A percentile compares a stretch with the other conserved stretches of the same genome.
phyloP scores from a whole-genome alignment of 768 basidiomycete species.

The Trametes elegans region DNA sequence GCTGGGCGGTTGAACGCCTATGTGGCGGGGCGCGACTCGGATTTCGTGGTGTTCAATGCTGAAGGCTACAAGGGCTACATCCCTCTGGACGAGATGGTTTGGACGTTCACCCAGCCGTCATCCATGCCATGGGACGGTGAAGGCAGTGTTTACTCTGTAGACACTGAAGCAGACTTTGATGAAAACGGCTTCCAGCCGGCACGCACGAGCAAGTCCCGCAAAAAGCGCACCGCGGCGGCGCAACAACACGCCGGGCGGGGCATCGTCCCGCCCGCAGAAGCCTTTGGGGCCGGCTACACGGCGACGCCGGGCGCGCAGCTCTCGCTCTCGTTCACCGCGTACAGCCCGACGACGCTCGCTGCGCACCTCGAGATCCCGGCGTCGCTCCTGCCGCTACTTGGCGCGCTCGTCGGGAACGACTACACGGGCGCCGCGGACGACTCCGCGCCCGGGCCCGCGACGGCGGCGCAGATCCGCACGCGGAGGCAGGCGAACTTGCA shows the following conservation, averaged over 20 bases:
- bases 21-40: slow-evolving; percentile 78
- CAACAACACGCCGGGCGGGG: slow-evolving; percentile 25
- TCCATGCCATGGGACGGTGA: slow-evolving; percentile 19
- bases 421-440: slow-evolving; percentile 47
- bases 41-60: slow-evolving; percentile 75
- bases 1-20: slow-evolving; percentile 72
- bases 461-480: slow-evolving; percentile 45
- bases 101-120: slow-evolving; percentile 35
- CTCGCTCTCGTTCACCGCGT: slow-evolving; percentile 54
- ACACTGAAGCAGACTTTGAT: slow-evolving; percentile 34
- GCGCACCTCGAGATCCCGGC: slow-evolving; percentile 63
- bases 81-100: slow-evolving; percentile 72
- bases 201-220: slow-evolving; percentile 49
- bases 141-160: slow-evolving; percentile 13
- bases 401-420: slow-evolving; percentile 80
- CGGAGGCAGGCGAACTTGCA: slow-evolving; percentile 36
- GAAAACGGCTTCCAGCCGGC: slow-evolving; percentile 62
- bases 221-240: slow-evolving; percentile 33
- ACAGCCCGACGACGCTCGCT: slow-evolving; percentile 61
- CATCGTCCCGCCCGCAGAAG: slow-evolving; percentile 52
- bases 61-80: slow-evolving; percentile 79
- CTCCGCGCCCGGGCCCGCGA: slow-evolving; percentile 9
- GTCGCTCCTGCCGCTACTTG: slow-evolving; percentile 72
- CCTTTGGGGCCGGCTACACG: neutral
- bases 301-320: slow-evolving; percentile 42